These are phyloP conservation scores for Tuber magnatum DNA, from an alignment of 495 filamentous ascomycete species.

Conservation along the genomic window DNA sequence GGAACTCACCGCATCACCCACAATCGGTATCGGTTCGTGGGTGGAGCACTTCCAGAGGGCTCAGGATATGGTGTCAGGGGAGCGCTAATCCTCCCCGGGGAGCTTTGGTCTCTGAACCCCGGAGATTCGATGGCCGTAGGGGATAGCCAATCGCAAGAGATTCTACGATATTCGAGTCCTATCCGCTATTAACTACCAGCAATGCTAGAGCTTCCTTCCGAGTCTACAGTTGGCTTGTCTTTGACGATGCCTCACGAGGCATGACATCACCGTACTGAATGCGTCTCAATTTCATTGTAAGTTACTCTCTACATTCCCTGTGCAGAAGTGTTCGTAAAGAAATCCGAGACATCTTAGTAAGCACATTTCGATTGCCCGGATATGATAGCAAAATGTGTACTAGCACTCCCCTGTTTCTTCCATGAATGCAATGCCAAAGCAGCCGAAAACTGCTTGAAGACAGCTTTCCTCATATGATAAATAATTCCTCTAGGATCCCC, in stretches of 20 bases:
- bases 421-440: no score
- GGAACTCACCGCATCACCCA: no score
- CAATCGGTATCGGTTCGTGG: neutral
- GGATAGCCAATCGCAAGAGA: neutral
- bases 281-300: neutral
- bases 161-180: neutral
- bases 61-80: neutral
- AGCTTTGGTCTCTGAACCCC: neutral
- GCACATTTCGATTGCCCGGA: no score
- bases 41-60: no score
- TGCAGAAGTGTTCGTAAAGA: no score
- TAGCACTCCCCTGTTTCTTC: no score
- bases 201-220: neutral
- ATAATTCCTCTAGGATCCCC: no score
- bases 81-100: neutral
- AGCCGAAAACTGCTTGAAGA: no score
- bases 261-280: neutral
- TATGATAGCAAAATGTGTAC: no score
- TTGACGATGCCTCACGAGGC: neutral
- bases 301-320: no score
- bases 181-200: neutral
- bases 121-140: neutral
- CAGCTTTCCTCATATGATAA: no score
- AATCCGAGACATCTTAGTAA: no score
- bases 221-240: neutral